phyloP scores from a whole-genome alignment of 345 rosid species.

The Lagerstroemia speciosa region DNA sequence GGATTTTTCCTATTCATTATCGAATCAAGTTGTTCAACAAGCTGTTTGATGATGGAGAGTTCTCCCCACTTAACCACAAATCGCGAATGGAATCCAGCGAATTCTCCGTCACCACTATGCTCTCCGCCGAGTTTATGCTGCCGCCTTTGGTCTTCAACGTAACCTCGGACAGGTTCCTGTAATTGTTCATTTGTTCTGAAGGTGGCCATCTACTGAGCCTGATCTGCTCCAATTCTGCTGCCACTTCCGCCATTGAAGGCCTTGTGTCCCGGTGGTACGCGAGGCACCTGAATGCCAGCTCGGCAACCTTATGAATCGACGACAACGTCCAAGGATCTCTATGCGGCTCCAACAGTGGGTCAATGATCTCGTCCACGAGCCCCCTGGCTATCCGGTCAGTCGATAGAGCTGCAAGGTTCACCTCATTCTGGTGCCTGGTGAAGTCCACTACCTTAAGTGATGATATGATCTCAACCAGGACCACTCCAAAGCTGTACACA shows the following conservation, averaged over 20 bases:
- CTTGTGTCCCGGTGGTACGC: slow-evolving; percentile 84
- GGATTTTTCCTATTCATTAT: slow-evolving; percentile 11
- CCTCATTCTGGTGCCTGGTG: slow-evolving; percentile 63
- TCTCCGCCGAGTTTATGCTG: slow-evolving; percentile 17
- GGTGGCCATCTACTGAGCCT: slow-evolving; percentile 59
- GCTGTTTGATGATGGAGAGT: slow-evolving; percentile 47
- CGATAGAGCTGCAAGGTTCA: slow-evolving; percentile 80
- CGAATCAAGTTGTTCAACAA: slow-evolving; percentile 20
- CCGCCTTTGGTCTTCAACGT: slow-evolving; percentile 8
- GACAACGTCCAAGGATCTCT: slow-evolving; percentile 76
- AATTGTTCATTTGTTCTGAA: slow-evolving; percentile 13
- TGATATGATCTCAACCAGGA: slow-evolving; percentile 88
- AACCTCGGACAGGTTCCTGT: slow-evolving; percentile 27
- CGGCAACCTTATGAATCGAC: slow-evolving; percentile 68
- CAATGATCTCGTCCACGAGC: slow-evolving; percentile 67
- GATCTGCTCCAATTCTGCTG: slow-evolving; percentile 67
- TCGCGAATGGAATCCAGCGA: slow-evolving; percentile 37
- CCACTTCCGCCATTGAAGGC: slow-evolving; percentile 88
- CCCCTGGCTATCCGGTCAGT: slow-evolving; percentile 77
- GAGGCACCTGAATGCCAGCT: slow-evolving; percentile 71
- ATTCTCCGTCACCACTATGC: slow-evolving; percentile 11
- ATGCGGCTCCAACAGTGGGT: slow-evolving; percentile 52
- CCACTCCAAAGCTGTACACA: slow-evolving; percentile 38
- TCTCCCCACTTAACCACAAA: slow-evolving; percentile 40
- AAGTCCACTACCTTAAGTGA: slow-evolving; percentile 85